phyloP scores from a whole-genome alignment of 164 flowering plant species.

The Magnolia sinica region DNA sequence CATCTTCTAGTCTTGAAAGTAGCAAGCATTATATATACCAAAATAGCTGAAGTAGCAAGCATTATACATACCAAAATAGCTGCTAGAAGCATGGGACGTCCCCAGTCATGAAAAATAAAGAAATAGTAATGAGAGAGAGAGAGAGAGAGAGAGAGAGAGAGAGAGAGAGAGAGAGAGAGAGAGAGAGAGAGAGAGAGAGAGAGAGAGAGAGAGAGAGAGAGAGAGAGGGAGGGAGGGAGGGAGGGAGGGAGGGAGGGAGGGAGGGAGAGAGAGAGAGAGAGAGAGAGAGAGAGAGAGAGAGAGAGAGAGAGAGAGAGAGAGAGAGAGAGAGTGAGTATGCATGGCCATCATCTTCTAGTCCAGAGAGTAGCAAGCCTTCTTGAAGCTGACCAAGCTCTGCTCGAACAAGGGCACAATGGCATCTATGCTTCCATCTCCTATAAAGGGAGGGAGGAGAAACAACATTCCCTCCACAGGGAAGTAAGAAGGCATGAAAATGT shows the following conservation, averaged over 20 bases:
- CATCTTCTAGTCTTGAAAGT: no score
- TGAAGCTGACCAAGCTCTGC: slow-evolving; percentile 19
- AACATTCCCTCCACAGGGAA: slow-evolving; percentile 32
- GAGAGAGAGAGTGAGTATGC: no score
- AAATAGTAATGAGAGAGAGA: no score
- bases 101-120: no score
- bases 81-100: no score
- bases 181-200: no score
- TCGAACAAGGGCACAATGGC: slow-evolving; percentile 23
- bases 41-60: no score
- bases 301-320: no score
- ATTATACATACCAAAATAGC: no score
- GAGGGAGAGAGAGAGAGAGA: background rate
- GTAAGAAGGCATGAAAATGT: slow-evolving; percentile 26
- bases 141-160: slow-evolving; percentile 5
- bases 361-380: slow-evolving; percentile 24
- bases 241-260: background rate
- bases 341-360: background rate
- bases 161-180: background rate
- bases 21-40: no score
- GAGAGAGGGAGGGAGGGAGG: no score
- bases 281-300: background rate
- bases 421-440: slow-evolving; percentile 33
- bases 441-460: slow-evolving; percentile 30
- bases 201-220: no score